Base-by-base conservation (phyloP, 2,329 filamentous ascomycete species). In the Endocalyx cinctus region DNA sequence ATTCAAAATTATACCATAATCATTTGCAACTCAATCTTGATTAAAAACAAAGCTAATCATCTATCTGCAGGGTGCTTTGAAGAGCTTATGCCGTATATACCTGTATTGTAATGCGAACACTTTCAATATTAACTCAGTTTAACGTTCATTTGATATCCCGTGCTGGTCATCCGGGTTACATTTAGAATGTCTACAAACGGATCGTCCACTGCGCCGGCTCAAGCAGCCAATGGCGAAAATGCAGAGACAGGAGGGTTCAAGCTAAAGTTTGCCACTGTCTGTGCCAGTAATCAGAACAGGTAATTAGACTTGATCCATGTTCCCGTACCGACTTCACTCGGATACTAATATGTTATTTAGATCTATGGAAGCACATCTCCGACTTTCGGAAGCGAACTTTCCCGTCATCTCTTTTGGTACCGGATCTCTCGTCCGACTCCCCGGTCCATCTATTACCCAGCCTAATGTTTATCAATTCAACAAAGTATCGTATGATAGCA, bases 401-500 rank as follows among this genome's bases (percentile, higher is more conserved):
- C 92, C 92, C n/a, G 90, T 95, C 48, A 94, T 97, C 50, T 97
- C 90, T 13, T 98, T 97, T 59, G 92, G 92, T 42, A 98, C 92
- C 0, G 92, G 92, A 35, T 95, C 88, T 13, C 79, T 95, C 13
- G 92, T 98, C 48, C 87, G 92, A 17, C 72, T 98, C 0, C 92
- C 92, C 0, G 92, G 92, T 0, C 90, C 92, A 2, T 84, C 82
- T 20, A 92, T 96, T 44, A 84, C 80, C 6, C 87, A 96, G 58
- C 92, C 92, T 31, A 98, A 98, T 57, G 89, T 97, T 51, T 98
- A 97, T 70, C 81, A 87, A 51, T 98, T 98, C 78, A 97, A 98
- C 67, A 87, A 84, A 58, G 95, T 89, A 1, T 95, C 89, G 11
- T 98, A 98, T 64, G 81, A 87, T 52, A 82, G 82, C 55, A 98